These are phyloP conservation scores for Sordariomycetes sp. DNA, from an alignment of 2,329 filamentous ascomycete genomes.

Conservation along the genomic window DNA sequence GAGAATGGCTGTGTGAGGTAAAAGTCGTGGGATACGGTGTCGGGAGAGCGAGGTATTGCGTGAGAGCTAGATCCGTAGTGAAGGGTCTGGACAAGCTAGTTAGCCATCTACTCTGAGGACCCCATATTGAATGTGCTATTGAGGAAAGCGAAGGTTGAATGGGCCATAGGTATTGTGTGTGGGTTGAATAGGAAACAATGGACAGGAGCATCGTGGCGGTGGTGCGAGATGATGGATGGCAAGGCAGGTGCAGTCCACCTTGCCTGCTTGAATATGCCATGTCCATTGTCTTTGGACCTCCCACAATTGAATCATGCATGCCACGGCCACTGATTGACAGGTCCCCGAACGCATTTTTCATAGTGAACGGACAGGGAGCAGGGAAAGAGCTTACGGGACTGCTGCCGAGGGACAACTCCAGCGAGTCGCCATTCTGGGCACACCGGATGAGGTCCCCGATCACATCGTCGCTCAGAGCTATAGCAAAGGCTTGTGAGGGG, in stretches of 20 bases:
- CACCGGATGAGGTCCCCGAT: conserved; percentile 54
- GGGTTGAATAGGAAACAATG: background rate
- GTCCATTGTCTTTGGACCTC: background rate
- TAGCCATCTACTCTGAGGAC: background rate
- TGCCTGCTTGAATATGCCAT: background rate
- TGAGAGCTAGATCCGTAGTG: conserved; percentile 41
- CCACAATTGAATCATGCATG: background rate
- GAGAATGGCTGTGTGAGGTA: conserved; percentile 40
- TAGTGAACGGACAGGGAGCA: background rate
- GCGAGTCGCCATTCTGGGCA: conserved; percentile 42
- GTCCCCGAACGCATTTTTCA: background rate
- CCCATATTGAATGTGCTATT: background rate
- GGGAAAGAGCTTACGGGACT: conserved; percentile 41
- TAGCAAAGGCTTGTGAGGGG: conserved; percentile 44
- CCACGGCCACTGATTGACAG: background rate
- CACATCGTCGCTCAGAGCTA: conserved; percentile 45
- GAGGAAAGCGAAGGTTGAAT: background rate
- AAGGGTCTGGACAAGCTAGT: conserved; percentile 30
- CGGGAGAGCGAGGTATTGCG: conserved; percentile 29
- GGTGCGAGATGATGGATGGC: background rate
- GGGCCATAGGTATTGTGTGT: background rate
- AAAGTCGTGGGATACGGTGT: conserved; percentile 42
- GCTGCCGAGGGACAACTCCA: conserved; percentile 46
- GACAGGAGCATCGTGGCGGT: background rate
- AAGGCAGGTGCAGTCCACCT: background rate